Base-by-base conservation (phyloP, 148 eudicot species). In the Rhododendron ferrugineum region DNA sequence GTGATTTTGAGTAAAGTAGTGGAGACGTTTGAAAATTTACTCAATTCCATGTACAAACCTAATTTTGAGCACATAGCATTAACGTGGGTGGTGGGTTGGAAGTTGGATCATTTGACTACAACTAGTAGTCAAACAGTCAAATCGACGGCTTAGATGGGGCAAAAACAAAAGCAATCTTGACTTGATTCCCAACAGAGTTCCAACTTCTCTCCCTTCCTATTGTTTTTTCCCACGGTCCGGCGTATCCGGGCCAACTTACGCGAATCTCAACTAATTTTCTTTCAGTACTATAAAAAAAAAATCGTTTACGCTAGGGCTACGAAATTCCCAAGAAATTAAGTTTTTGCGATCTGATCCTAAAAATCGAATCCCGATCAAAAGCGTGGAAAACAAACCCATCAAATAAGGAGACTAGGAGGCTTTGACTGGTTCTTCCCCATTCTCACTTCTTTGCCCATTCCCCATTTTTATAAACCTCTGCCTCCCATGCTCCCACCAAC, bases 261-360 rank as follows among this genome's bases (percentile, higher is more conserved):
- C 2, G 0, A 0, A 46, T 1, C 0, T 46, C 0, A 46, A 46
- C 0, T 46, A 46, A 46, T 46, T 2, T 9, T 9, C 0, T 9
- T 46, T 46, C 0, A 0, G 2, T 46, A 0, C 2, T 11, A 46
- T 46, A 0, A 7, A 46, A 9, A 0, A 46, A 46, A 7, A 46
- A 0, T 46, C 49, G 2, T 46, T 9, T 11, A 10, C 0, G 1
- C 2, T 0, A 8, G 11, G 2, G 9, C 0, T 9, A 10, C 0
- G 2, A 46, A 46, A 46, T 46, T 46, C 2, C 0, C 2, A 1
- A 46, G 0, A 46, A 46, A 44, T 44, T 46, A 0, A 1, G 0
- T 46, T 9, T 9, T 46, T 46, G 0, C 0, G 9, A 46, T 2
- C 49, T 46, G 0, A 46, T 0, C 11, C 3, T 9, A 46, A 46